A percentile compares a stretch with the other conserved stretches of the same genome.
These are phyloP conservation scores for Auricularia sp. DNA, from an alignment of 768 basidiomycete species.

Conservation along the genomic window DNA sequence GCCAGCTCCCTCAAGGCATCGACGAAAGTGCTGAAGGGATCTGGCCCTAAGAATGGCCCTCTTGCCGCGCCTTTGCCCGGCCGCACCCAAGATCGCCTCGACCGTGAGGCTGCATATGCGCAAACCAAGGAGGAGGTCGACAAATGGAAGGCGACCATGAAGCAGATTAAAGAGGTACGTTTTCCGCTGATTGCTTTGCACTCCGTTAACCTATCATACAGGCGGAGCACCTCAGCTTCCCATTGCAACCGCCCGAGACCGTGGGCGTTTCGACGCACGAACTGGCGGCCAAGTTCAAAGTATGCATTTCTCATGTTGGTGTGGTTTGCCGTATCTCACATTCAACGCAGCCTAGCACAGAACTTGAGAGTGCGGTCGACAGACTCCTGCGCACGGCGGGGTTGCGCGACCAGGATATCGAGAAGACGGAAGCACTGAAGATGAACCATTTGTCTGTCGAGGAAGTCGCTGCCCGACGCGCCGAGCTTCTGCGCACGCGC, in stretches of 20 bases:
- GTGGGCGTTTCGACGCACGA: conserved; percentile 59
- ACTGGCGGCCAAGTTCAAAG: conserved; percentile 77
- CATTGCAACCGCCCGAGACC: conserved; percentile 54
- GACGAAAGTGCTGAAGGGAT: conserved; percentile 48
- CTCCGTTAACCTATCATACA: conserved; percentile 18
- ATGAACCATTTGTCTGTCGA: conserved; percentile 76
- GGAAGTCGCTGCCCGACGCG: conserved; percentile 72
- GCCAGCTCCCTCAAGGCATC: conserved; percentile 56
- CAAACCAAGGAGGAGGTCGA: conserved; percentile 85
- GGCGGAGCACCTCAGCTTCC: conserved; percentile 84
- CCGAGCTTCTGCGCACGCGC: conserved; percentile 77
- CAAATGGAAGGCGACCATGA: conserved; percentile 91
- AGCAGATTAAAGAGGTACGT: conserved; percentile 72
- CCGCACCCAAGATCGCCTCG: conserved; percentile 78
- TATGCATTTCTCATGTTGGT: conserved; percentile 18
- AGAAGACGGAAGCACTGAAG: conserved; percentile 69
- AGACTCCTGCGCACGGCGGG: conserved; percentile 71
- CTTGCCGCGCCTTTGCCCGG: conserved; percentile 79
- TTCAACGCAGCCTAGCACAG: conserved; percentile 57
- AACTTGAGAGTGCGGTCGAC: conserved; percentile 77
- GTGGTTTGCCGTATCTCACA: background rate
- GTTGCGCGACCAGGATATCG: conserved; percentile 71
- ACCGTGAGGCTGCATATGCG: conserved; percentile 90
- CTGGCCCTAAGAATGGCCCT: conserved; percentile 44
- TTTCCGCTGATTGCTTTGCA: conserved; percentile 7